Evolutionary conservation across 257 asterid genomes (phyloP).

Genomic region (Solanum etuberosum): DNA sequence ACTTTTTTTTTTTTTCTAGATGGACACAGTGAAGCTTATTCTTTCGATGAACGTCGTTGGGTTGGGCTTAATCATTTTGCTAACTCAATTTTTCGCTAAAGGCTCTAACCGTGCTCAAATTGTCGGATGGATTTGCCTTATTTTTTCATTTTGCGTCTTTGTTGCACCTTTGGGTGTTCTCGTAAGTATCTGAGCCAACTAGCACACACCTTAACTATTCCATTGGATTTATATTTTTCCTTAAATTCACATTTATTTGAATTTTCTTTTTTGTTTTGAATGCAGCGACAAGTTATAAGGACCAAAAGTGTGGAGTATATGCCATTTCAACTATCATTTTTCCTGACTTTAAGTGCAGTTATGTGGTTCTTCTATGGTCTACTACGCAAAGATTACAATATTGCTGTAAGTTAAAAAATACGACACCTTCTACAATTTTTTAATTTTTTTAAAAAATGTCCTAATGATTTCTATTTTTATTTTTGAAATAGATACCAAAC

Average conservation of each 20-base stretch:
- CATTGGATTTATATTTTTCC: too few species aligned
- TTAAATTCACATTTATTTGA: not conserved
- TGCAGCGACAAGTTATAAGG: conserved; percentile 44
- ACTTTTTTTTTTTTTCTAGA: conserved; percentile 8
- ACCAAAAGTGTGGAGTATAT: conserved; percentile 67
- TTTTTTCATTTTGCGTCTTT: conserved; percentile 58
- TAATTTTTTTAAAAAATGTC: not conserved
- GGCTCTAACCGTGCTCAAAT: conserved; percentile 19
- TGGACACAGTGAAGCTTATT: conserved; percentile 39
- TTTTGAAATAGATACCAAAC: conserved; percentile 37
- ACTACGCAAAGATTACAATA: conserved; percentile 32
- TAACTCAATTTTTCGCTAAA: conserved; percentile 29
- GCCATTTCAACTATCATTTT: conserved; percentile 63
- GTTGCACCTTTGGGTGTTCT: conserved; percentile 57
- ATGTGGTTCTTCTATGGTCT: conserved; percentile 69
- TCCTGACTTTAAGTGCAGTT: conserved; percentile 61
- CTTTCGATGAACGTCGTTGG: conserved; percentile 29
- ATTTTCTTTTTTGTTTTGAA: not conserved
- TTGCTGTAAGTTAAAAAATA: conserved; percentile 35
- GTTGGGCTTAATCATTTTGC: conserved; percentile 28
- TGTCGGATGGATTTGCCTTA: conserved; percentile 64
- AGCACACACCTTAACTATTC: not conserved
- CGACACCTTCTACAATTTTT: not conserved
- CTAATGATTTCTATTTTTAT: not conserved
- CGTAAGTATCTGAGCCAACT: not conserved